Evolutionary conservation across 2,329 filamentous ascomycete species (phyloP).

Genomic region (Bisporella sp.): DNA sequence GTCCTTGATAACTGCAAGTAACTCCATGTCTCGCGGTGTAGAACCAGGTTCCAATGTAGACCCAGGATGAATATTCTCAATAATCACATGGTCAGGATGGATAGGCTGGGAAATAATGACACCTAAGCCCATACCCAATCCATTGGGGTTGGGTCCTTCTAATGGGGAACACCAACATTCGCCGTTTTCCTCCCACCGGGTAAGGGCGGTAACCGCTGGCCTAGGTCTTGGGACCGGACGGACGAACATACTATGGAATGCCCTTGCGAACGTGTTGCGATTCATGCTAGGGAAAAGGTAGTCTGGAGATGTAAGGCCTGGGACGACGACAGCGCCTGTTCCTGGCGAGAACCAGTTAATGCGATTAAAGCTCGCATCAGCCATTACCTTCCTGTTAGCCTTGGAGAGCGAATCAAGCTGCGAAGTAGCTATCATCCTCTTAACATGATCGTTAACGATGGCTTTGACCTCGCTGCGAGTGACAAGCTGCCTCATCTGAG

Average conservation of each 20-base stretch:
- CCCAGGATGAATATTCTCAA: conserved; percentile 62
- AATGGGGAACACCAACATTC: conserved; percentile 79
- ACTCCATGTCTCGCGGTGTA: conserved; percentile 61
- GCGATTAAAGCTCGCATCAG: conserved; percentile 25
- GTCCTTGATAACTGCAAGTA: conserved; percentile 57
- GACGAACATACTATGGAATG: conserved; percentile 17
- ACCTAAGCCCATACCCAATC: conserved; percentile 54
- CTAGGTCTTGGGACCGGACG: conserved; percentile 20
- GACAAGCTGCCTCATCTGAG: neutral
- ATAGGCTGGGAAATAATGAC: conserved; percentile 53
- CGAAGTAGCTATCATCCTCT: conserved; percentile 12
- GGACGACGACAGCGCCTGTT: conserved; percentile 60
- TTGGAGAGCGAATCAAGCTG: conserved; percentile 22
- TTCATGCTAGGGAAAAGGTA: conserved; percentile 32
- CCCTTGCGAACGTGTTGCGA: conserved; percentile 18
- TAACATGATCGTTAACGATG: conserved; percentile 11
- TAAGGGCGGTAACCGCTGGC: conserved; percentile 50
- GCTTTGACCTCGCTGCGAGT: conserved; percentile 12
- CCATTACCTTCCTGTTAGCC: conserved; percentile 15
- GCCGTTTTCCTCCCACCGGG: conserved; percentile 67
- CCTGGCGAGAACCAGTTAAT: conserved; percentile 69
- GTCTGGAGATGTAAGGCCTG: conserved; percentile 50
- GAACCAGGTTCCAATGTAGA: conserved; percentile 55
- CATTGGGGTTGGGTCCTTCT: conserved; percentile 26
- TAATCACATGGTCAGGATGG: conserved; percentile 59